Percentiles rank a stretch among this genome's conserved stretches.
Conservation (phyloP, 805 yeast genomes). For the Starmerella apis region DNA sequence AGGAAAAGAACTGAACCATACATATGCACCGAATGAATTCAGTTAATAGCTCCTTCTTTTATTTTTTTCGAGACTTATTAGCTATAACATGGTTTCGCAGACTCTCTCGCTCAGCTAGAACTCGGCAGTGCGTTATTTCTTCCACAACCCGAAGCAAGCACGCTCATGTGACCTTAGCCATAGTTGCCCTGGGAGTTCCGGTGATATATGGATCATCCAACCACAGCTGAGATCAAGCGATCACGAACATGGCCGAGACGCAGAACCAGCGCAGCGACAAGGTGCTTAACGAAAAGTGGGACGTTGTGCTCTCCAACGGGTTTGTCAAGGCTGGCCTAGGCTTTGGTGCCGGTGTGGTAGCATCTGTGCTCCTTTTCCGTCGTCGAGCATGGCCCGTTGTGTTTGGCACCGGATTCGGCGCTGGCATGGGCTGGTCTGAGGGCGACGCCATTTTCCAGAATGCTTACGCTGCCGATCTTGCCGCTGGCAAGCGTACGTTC, state of each 20-base stretch:
- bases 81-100: too few relatives aligned
- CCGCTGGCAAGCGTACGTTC: slow-evolving; percentile 19
- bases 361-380: slow-evolving; percentile 78
- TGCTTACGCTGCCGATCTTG: slow-evolving; percentile 13
- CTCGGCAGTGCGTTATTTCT: background rate
- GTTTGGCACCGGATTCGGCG: slow-evolving; percentile 94
- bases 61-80: too few relatives aligned
- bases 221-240: slow-evolving; percentile 6
- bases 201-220: background rate
- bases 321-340: slow-evolving; percentile 93
- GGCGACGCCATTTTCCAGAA: slow-evolving; percentile 84
- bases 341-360: slow-evolving; percentile 89
- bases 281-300: slow-evolving; percentile 51
- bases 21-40: too few relatives aligned
- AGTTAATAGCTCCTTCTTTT: too few relatives aligned
- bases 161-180: background rate
- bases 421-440: slow-evolving; percentile 96
- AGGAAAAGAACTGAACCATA: too few relatives aligned
- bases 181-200: background rate
- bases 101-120: too few relatives aligned
- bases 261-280: slow-evolving; percentile 25
- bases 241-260: slow-evolving; percentile 15
- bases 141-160: background rate
- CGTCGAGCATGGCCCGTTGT: slow-evolving; percentile 97
- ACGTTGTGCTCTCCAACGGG: slow-evolving; percentile 86